Conservation (phyloP, 495 filamentous ascomycete species). For the Penicillium taxi region DNA sequence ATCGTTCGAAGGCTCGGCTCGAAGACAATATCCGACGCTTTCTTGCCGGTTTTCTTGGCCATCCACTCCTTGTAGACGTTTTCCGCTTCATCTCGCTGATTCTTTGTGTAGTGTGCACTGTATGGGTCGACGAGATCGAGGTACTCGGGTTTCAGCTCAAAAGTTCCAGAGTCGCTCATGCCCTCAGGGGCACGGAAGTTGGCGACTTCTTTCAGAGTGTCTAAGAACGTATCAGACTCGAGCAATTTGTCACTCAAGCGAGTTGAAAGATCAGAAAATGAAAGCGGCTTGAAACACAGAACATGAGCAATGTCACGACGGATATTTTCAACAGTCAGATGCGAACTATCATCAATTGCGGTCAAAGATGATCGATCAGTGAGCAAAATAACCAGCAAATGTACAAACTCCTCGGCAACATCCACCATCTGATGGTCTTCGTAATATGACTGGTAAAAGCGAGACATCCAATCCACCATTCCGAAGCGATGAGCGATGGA, state of each 20-base stretch:
- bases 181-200: slow-evolving; percentile 85
- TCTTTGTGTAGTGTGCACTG: slow-evolving; percentile 88
- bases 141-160: slow-evolving; percentile 80
- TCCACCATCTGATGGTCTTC: slow-evolving; percentile 84
- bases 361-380: slow-evolving; percentile 81
- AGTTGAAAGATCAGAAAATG: slow-evolving; percentile 78
- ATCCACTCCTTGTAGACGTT: slow-evolving; percentile 75
- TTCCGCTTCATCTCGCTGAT: slow-evolving; percentile 95
- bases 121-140: slow-evolving; percentile 88
- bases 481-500: slow-evolving; percentile 87
- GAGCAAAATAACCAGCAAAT: slow-evolving; percentile 81
- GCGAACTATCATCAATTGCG: slow-evolving; percentile 56
- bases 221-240: slow-evolving; percentile 72
- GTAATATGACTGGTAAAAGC: slow-evolving; percentile 62
- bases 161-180: slow-evolving; percentile 82
- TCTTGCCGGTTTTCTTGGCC: slow-evolving; percentile 79
- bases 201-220: slow-evolving; percentile 83
- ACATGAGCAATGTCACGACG: slow-evolving; percentile 86
- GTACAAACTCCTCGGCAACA: slow-evolving; percentile 90
- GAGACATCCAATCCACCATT: slow-evolving; percentile 81
- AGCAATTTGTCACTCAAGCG: slow-evolving; percentile 52
- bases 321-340: slow-evolving; percentile 61
- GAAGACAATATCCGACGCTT: slow-evolving; percentile 78
- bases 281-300: slow-evolving; percentile 90
- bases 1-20: slow-evolving; percentile 83